phyloP scores from a whole-genome alignment of 2,329 filamentous ascomycete species.

The Fusarium sp. region DNA sequence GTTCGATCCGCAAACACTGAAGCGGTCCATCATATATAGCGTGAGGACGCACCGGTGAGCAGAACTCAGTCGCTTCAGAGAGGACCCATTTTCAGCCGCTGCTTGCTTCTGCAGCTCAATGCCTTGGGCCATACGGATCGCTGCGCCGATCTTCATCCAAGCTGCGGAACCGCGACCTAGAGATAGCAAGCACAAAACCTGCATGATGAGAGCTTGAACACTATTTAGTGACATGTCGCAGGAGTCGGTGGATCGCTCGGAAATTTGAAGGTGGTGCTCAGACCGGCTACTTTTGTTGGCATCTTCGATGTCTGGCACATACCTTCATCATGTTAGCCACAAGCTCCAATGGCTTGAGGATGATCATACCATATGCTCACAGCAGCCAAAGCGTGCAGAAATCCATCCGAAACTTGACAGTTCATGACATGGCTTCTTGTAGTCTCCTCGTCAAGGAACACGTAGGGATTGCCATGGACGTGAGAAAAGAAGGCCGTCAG shows the following conservation, averaged over 20 bases:
- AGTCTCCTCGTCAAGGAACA: constrained; percentile 26
- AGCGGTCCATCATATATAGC: constrained; percentile 27
- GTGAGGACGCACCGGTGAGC: constrained; percentile 10
- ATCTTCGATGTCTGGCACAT: not conserved
- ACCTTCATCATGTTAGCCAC: not conserved
- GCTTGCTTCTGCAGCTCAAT: constrained; percentile 23
- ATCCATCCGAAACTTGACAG: not conserved
- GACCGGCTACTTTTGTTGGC: not conserved
- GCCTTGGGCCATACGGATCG: constrained; percentile 30
- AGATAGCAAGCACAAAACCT: constrained; percentile 13
- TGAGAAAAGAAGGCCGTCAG: constrained; percentile 24
- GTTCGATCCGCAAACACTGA: constrained; percentile 29
- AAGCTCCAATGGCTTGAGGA: not conserved
- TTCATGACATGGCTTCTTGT: constrained; percentile 19
- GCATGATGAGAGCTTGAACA: constrained; percentile 18
- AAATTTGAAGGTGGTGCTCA: constrained; percentile 18
- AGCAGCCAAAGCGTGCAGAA: constrained; percentile 26
- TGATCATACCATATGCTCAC: constrained; percentile 11
- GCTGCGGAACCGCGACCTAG: constrained; percentile 20
- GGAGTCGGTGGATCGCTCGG: not conserved
- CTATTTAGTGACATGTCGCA: constrained; percentile 12
- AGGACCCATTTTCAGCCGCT: not conserved
- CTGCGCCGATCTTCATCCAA: constrained; percentile 31
- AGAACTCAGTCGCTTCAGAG: not conserved
- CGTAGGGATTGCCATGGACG: constrained; percentile 28